Base-by-base conservation (phyloP, 2,329 filamentous ascomycete species). In the Aspergillus tubingensis region DNA sequence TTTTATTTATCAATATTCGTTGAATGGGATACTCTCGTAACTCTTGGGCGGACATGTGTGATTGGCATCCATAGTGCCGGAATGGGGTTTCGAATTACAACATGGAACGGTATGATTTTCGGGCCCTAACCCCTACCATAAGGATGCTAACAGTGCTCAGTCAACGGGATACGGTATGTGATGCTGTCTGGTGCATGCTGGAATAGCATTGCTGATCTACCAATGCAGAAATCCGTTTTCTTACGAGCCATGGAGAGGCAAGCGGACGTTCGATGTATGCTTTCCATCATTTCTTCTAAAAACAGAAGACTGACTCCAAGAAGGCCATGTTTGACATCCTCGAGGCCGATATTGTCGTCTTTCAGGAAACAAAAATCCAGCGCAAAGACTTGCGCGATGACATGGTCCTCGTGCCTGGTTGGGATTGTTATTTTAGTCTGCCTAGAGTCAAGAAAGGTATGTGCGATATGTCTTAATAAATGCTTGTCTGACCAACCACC, bases 281-380 rank as follows among this genome's bases (percentile, higher is more conserved):
- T 10, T 21, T 23, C 5, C 6, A 3, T 23, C 30, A 23, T 11
- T 10, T 4, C 39, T 17, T 39, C n/a, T 13, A 21, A 3, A 30
- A 8, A 5, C 10, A 30, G 21, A 7, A 32, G 32, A 49, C 36
- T 51, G 13, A 57, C 54, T 4, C 43, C 38, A 52, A 2, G 61
- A 36, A 91, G 89, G 84, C 89, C 66, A 98, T 98, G 95, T 98
- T 99, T 77, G 91, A 96, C 67, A 91, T 90, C 47, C 84, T 99
- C 6, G 91, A 95, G 74, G 88, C 93, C 56, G 95, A 99, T 74
- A 95, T 99, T 65, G 87, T 98, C 17, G 84, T 97, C 60, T 92
- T 98, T 81, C 95, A 99, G 76, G 95, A 98, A 77, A 88, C 92
- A 47, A 99, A 98, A 78, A 97, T 98, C 43, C 95, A 98, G 73